phyloP scores from a whole-genome alignment of 2,329 filamentous ascomycete genomes.

The Pseudogymnoascus sp. region DNA sequence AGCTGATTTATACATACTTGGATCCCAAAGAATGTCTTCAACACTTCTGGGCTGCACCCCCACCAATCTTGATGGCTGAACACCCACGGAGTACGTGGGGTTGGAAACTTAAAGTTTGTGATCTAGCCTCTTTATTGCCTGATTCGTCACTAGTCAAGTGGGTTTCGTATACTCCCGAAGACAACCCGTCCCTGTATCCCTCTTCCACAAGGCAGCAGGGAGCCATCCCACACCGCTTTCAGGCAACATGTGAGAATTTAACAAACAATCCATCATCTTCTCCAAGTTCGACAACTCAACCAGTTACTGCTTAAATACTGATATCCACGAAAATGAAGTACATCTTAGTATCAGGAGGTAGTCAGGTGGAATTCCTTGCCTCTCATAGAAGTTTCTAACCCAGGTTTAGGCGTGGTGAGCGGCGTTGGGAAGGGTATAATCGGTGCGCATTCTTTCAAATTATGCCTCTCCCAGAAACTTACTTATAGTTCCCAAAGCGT shows the following conservation, averaged over 20 bases:
- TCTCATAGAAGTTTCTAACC: neutral
- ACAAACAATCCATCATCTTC: neutral
- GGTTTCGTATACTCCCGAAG: neutral
- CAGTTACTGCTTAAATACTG: neutral
- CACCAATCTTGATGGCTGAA: neutral
- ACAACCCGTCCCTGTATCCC: neutral
- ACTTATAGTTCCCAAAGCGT: conserved; percentile 40
- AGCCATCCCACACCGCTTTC: neutral
- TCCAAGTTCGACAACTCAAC: neutral
- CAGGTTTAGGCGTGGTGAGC: conserved; percentile 37
- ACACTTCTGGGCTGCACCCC: neutral
- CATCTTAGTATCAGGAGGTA: conserved; percentile 71
- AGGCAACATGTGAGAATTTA: neutral
- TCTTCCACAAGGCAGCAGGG: neutral
- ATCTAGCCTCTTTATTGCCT: neutral
- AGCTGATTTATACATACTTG: neutral
- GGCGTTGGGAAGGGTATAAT: conserved; percentile 58
- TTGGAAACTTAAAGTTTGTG: neutral
- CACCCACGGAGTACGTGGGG: neutral
- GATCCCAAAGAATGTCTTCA: neutral
- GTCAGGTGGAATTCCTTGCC: neutral
- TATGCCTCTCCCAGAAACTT: neutral
- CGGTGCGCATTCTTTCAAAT: conserved; percentile 36
- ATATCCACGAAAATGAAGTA: conserved; percentile 60
- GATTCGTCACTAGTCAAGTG: neutral